A percentile compares a stretch with the other conserved stretches of the same genome.
Evolutionary conservation across 2,329 filamentous ascomycete genomes (phyloP).

Genomic region (Knufia petricola): DNA sequence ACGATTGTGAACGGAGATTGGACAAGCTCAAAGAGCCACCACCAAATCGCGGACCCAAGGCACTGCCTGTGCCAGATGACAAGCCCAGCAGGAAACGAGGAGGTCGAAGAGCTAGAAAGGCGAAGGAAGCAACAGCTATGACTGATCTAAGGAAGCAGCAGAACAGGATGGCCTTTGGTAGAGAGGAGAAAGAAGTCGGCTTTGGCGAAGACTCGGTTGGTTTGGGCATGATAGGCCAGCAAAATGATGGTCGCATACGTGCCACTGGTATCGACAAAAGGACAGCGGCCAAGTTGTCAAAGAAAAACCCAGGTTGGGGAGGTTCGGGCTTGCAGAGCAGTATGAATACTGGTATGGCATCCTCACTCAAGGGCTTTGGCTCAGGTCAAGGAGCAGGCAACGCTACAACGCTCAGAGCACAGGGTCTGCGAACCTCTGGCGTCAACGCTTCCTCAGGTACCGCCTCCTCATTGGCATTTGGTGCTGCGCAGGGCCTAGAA

Average conservation of each 20-base stretch:
- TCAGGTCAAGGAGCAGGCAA: constrained; percentile 44
- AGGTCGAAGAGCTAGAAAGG: constrained; percentile 78
- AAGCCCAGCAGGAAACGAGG: constrained; percentile 90
- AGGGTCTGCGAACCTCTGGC: constrained; percentile 70
- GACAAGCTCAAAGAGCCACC: constrained; percentile 90
- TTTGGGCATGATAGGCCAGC: constrained; percentile 87
- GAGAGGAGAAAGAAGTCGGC: constrained; percentile 87
- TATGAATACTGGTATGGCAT: constrained; percentile 52
- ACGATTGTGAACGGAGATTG: constrained; percentile 72
- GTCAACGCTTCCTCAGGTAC: constrained; percentile 67
- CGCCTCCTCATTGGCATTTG: constrained; percentile 82
- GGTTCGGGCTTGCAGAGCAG: constrained; percentile 43
- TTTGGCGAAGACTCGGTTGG: constrained; percentile 83
- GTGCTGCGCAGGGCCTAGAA: constrained; percentile 87
- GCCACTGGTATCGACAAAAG: constrained; percentile 83
- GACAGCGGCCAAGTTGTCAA: constrained; percentile 83
- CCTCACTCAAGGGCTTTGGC: constrained; percentile 71
- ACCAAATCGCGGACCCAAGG: constrained; percentile 76
- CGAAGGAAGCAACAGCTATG: constrained; percentile 94
- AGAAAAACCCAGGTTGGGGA: constrained; percentile 95
- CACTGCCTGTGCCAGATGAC: constrained; percentile 86
- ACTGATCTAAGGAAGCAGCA: constrained; percentile 93
- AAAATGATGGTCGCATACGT: constrained; percentile 80
- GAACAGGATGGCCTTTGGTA: constrained; percentile 90
- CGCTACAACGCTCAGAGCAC: constrained; percentile 61